These are phyloP conservation scores for Jacaranda copaia DNA, from an alignment of 257 asterid species.

Conservation along the genomic window DNA sequence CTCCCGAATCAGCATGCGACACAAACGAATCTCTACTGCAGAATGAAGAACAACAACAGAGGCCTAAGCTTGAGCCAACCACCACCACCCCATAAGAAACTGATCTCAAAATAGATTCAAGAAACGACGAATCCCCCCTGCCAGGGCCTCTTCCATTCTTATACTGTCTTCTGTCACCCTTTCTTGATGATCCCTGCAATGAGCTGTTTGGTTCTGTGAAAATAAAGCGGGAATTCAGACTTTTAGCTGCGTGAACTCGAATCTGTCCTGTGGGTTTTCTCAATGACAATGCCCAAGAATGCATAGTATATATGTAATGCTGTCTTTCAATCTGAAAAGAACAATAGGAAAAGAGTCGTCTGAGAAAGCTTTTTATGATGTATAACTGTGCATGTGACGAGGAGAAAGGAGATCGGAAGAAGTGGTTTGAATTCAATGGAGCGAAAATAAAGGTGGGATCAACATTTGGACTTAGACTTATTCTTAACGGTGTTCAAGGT, in stretches of 20 bases:
- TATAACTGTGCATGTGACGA: constrained; percentile 28
- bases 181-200: constrained; percentile 15
- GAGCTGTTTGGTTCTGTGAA: constrained; percentile 41
- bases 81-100: constrained; percentile 51
- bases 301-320: constrained; percentile 52
- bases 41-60: constrained; percentile 47
- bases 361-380: constrained; percentile 15
- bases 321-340: background rate
- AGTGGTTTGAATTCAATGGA: constrained; percentile 38
- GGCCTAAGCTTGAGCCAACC: constrained; percentile 56
- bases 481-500: constrained; percentile 49
- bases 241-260: constrained; percentile 43
- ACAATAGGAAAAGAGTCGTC: constrained; percentile 12
- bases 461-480: constrained; percentile 41
- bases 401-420: constrained; percentile 27
- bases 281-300: constrained; percentile 52
- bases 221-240: constrained; percentile 35
- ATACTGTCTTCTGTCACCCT: constrained; percentile 27
- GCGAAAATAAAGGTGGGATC: constrained; percentile 45
- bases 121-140: constrained; percentile 30
- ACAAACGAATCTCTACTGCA: constrained; percentile 41
- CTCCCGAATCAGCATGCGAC: constrained; percentile 72
- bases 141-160: constrained; percentile 19
- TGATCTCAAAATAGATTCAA: constrained; percentile 48
- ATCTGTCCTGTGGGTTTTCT: constrained; percentile 47